These are phyloP conservation scores for Parascedosporium putredinis DNA, from an alignment of 2,329 filamentous ascomycete species.

Conservation along the genomic window DNA sequence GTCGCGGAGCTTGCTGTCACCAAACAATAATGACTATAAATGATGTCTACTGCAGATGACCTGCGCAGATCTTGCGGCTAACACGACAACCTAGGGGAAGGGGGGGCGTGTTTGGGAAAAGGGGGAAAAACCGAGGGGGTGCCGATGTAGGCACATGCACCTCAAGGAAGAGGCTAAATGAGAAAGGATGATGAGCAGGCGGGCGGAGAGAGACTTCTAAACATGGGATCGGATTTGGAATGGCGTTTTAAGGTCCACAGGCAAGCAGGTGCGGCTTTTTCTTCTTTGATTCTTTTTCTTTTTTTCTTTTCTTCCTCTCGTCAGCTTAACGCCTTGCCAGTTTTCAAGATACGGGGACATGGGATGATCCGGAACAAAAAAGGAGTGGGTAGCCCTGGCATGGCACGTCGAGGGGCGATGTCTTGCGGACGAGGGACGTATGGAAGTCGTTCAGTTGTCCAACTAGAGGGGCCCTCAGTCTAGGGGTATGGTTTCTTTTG, in stretches of 20 bases:
- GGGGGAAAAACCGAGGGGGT: background rate
- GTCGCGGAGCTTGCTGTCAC: background rate
- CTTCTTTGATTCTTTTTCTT: background rate
- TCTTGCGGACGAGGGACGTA: too few relatives aligned
- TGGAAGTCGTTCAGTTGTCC: too few relatives aligned
- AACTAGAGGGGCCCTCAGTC: too few relatives aligned
- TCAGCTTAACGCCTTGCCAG: too few relatives aligned
- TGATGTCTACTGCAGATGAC: too few relatives aligned
- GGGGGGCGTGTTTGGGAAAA: too few relatives aligned
- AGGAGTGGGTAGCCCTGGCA: background rate
- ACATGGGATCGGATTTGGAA: background rate
- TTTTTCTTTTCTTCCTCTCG: background rate
- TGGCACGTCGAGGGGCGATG: too few relatives aligned
- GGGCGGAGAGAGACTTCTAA: background rate
- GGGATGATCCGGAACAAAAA: background rate
- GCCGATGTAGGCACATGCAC: background rate
- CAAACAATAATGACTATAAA: background rate
- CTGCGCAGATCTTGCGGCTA: too few relatives aligned
- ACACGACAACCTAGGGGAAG: too few relatives aligned
- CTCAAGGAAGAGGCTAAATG: background rate
- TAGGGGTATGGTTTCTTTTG: too few relatives aligned
- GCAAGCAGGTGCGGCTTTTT: background rate
- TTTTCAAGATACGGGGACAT: background rate
- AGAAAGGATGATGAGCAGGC: background rate
- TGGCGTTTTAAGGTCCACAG: background rate